Percentiles rank a stretch among this genome's conserved stretches.
Evolutionary conservation across 1,284 basidiomycete species (phyloP).

Genomic region (Vanrija sp.): DNA sequence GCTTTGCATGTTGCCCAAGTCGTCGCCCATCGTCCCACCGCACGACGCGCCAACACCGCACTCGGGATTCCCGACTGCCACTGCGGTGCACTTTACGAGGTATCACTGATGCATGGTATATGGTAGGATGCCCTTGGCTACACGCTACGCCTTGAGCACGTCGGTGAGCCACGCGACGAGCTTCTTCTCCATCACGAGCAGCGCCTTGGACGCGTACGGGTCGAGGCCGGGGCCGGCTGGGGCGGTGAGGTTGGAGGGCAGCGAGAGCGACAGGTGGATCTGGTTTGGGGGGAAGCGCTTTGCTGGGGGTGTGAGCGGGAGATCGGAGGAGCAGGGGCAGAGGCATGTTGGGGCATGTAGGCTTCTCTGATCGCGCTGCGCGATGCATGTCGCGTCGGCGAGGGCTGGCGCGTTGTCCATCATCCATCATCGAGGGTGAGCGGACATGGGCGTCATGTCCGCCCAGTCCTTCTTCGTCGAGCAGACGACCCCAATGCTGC

Average conservation of each 20-base stretch:
- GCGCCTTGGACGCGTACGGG: conserved; percentile 35
- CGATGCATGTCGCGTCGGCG: neutral
- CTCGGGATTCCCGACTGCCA: no score
- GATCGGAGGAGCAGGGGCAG: neutral
- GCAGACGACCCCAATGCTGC: neutral
- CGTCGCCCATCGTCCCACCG: no score
- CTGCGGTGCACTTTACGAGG: neutral
- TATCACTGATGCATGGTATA: conserved; percentile 4
- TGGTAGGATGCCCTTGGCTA: neutral
- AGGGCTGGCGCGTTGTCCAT: neutral
- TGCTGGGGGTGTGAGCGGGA: conserved; percentile 17
- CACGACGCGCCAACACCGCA: no score
- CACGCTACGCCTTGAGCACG: conserved; percentile 12
- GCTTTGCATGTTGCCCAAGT: no score
- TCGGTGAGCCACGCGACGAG: conserved; percentile 35
- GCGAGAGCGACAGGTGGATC: conserved; percentile 43
- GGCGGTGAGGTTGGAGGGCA: conserved; percentile 31
- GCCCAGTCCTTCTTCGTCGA: no score
- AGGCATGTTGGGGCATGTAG: neutral
- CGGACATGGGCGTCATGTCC: neutral
- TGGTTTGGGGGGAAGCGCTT: conserved; percentile 40
- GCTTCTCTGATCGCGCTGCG: neutral
- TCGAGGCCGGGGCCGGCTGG: conserved; percentile 32
- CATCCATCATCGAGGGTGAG: neutral
- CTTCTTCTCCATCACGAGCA: conserved; percentile 46